Evolutionary conservation across 2,329 filamentous ascomycete species (phyloP), one percentile per base, ranked within the genome.

Genomic region (Ophiostoma quercus): DNA sequence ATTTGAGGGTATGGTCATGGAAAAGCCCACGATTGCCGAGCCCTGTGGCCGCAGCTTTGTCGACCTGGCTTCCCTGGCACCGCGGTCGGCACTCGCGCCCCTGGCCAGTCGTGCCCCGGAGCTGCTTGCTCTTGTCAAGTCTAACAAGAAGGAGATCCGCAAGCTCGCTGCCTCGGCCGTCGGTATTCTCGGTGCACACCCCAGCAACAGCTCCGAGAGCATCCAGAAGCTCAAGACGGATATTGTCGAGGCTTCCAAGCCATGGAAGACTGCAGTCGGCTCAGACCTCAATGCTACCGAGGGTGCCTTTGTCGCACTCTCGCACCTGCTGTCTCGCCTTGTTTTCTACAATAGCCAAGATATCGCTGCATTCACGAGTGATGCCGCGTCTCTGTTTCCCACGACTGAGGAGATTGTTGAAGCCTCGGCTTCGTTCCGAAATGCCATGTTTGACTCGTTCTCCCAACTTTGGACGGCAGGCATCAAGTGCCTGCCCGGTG

Each of bases 121-220:
- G 65, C 79, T 96, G 22, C 77, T 89, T 34, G 80, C 83, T 9
- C 81, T 89, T 11, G 81, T 94, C 69, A 84, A 84, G 72, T 92
- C 91, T 6, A 95, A 94, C 76, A 90, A 91, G 73, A 84, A 87
- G 72, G 84, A 87, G 69, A 84, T 90, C 6, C 85, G 94, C 47
- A 81, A 83, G 51, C 81, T 89, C 37, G 88, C 89, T 1, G 88
- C 92, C 19, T 88, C 88, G 71, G 85, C 88, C 0, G 87, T 93
- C 74, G 94, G 93, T 0, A 90, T 97, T 14, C 79, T 97, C 5
- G 88, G 86, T 0, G 90, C 92, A 0, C 90, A 94, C 77, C 82
- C 83, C 3, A 75, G 74, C 7, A 83, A 82, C 70, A 74, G 82
- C 1, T 74, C 79, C 0, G 75, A 78, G 14, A 75, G 79, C 3